Conservation (phyloP, 2,329 filamentous ascomycete genomes). For the Geosmithia putterillii region DNA sequence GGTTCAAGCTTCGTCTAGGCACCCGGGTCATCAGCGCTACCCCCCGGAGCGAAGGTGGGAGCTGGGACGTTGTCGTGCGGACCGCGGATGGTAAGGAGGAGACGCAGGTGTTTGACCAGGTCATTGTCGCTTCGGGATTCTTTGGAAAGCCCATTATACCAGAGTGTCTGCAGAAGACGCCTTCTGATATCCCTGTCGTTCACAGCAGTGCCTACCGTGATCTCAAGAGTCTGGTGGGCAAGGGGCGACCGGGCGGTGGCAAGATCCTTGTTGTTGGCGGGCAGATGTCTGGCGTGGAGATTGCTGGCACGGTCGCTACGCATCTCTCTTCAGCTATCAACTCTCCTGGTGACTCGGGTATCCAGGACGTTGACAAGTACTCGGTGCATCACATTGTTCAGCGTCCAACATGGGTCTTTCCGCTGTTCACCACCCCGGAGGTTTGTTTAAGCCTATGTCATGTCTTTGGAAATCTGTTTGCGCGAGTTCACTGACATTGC, state of each 20-base stretch:
- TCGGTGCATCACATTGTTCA: conserved; percentile 58
- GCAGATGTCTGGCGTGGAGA: conserved; percentile 74
- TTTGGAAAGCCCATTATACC: conserved; percentile 52
- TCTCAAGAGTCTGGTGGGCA: conserved; percentile 32
- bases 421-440: conserved; percentile 40
- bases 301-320: conserved; percentile 57
- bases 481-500: background rate
- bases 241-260: conserved; percentile 24
- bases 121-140: conserved; percentile 65
- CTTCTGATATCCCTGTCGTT: conserved; percentile 34
- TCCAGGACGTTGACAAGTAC: conserved; percentile 34
- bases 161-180: conserved; percentile 18
- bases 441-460: conserved; percentile 16
- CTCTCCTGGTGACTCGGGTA: conserved; percentile 29
- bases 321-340: conserved; percentile 54
- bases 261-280: conserved; percentile 67
- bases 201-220: conserved; percentile 59
- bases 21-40: conserved; percentile 30
- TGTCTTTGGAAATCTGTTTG: background rate
- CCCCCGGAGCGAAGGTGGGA: conserved; percentile 24
- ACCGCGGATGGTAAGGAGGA: conserved; percentile 23
- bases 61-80: conserved; percentile 28
- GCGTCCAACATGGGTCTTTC: conserved; percentile 61
- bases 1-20: conserved; percentile 34
- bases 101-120: conserved; percentile 51